Percentiles rank a stretch among this genome's conserved stretches.
phyloP scores from a whole-genome alignment of 129 eudicot genomes.

The Heracleum sosnowskyi region DNA sequence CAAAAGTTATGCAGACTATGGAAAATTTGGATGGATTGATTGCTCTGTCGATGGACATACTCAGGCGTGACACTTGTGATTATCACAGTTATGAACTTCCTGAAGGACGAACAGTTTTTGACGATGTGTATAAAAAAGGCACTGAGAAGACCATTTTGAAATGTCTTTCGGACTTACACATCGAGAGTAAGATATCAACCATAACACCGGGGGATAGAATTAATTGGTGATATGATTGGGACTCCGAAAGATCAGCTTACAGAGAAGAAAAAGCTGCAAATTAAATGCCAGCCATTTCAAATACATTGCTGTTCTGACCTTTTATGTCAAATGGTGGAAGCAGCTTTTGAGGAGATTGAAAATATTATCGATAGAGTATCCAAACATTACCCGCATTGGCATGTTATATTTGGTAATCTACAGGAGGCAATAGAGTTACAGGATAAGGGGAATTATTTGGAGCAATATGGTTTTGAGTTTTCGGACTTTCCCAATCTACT shows the following conservation, averaged over 20 bases:
- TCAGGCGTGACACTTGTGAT: not conserved
- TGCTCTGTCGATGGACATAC: constrained; percentile 16
- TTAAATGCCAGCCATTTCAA: constrained; percentile 15
- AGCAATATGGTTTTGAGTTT: not conserved
- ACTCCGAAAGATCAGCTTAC: constrained; percentile 5
- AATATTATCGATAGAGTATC: constrained; percentile 14
- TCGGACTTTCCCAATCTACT: constrained; percentile 19
- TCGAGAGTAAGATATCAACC: constrained; percentile 16
- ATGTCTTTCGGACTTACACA: constrained; percentile 18
- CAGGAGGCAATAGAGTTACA: constrained; percentile 14
- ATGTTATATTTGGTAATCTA: constrained; percentile 5
- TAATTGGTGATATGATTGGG: not conserved
- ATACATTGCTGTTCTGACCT: constrained; percentile 13
- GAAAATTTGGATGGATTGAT: constrained; percentile 19
- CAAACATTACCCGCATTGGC: constrained; percentile 1
- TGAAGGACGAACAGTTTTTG: no score
- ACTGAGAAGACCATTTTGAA: not conserved
- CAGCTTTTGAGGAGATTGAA: constrained; percentile 11
- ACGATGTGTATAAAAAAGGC: not conserved
- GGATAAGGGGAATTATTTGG: constrained; percentile 10
- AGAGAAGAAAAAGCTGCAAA: constrained; percentile 7
- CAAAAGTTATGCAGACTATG: constrained; percentile 12
- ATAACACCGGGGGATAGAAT: not conserved
- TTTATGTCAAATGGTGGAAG: constrained; percentile 12
- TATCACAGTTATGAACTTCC: not conserved